Base-by-base conservation (phyloP, 306 rosid genomes). In the Macrotyloma uniflorum region DNA sequence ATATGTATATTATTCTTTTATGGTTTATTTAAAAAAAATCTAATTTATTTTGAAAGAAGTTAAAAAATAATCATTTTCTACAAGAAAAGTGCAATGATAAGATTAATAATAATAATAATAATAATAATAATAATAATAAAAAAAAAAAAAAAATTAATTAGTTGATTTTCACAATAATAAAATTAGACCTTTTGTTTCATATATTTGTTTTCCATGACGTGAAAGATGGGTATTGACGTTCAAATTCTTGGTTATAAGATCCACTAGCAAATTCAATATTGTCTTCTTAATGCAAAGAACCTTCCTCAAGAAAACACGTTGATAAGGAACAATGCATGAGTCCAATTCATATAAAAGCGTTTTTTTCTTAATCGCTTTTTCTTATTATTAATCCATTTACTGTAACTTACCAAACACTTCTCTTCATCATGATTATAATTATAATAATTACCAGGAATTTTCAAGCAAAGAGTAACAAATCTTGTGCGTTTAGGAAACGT, bases 221-320 rank as follows among this genome's bases (percentile, higher is more conserved):
- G 54, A 30, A 35, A 78, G 33, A 8, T 45, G 68, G 33, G 70
- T 32, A n/a, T 57, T 58, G 72, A 33, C 36, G 68, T 42, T 76
- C 43, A 24, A 22, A 23, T n/a, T 54, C 65, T 46, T 55, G 26
- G 38, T 36, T 2, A 26, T 40, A 19, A 26, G 20, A 24, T 50
- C 45, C 36, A 55, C 49, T 68, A 15, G 70, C 47, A 8, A 64
- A 18, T n/a, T 64, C 26, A 18, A 20, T 6, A 12, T 66, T 66
- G 19, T 13, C 42, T 11, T 59, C 57, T 3, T n/a, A 22, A 8
- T n/a, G 23, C 16, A 7, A 50, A 50, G 43, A 70, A 10, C 14
- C 35, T 1, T 5, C 16, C 26, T n/a, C 23, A n/a, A 33, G 8
- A 70, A 28, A 49, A 28, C 75, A 57, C 42, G 57, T 74, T 74